Evolutionary conservation across 495 filamentous ascomycete species (phyloP).

Genomic region (Beverwykella pulmonaria): DNA sequence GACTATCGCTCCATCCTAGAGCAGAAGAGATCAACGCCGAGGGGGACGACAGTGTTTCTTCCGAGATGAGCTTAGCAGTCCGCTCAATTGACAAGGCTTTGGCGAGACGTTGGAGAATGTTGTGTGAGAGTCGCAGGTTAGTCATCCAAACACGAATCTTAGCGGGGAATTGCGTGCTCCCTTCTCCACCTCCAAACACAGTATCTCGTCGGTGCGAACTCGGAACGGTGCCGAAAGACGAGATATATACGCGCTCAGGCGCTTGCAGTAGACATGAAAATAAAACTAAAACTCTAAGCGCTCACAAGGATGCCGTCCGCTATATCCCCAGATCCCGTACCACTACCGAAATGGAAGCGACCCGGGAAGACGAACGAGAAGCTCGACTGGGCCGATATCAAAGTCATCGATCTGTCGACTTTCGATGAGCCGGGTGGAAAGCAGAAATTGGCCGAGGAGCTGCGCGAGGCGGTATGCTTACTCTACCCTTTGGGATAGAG

Average conservation of each 20-base stretch:
- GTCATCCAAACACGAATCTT: neutral
- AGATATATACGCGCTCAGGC: neutral
- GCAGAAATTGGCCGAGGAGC: constrained; percentile 56
- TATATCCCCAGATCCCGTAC: neutral
- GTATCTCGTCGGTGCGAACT: neutral
- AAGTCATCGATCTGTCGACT: constrained; percentile 57
- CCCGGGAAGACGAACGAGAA: constrained; percentile 22
- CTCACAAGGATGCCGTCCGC: neutral
- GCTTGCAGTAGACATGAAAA: neutral
- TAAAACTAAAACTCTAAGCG: neutral
- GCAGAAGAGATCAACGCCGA: too few relatives aligned
- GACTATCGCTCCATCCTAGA: neutral
- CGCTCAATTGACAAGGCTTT: neutral
- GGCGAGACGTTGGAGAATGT: neutral
- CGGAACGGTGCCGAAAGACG: neutral
- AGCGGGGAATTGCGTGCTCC: constrained; percentile 11
- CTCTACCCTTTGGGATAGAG: too few relatives aligned
- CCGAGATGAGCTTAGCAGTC: neutral
- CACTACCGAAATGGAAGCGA: constrained; percentile 23
- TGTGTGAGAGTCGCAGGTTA: neutral
- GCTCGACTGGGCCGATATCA: constrained; percentile 56
- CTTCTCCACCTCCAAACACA: neutral
- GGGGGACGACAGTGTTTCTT: neutral
- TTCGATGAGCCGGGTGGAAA: constrained; percentile 58
- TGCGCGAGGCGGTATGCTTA: constrained; percentile 60